These are phyloP conservation scores for Dendrobium nobile DNA, from an alignment of 106 monocot species.

Conservation along the genomic window DNA sequence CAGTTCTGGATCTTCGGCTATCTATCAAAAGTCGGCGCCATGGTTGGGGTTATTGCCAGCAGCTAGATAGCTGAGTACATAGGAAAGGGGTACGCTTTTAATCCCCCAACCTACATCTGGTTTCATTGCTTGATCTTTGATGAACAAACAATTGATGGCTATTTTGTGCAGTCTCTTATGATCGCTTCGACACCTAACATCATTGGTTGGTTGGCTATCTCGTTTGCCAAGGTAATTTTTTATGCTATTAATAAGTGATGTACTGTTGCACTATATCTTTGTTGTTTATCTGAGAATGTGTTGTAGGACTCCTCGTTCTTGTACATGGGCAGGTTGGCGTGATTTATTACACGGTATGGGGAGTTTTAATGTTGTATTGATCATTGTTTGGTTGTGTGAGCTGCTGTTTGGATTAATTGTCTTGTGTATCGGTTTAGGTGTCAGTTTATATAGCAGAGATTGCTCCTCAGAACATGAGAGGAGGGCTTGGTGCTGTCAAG, in stretches of 20 bases:
- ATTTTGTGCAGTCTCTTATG: constrained; percentile 63
- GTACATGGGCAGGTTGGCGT: constrained; percentile 92
- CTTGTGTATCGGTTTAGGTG: constrained; percentile 33
- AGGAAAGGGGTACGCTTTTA: constrained; percentile 63
- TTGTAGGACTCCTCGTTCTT: constrained; percentile 81
- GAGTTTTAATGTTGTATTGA: constrained; percentile 2
- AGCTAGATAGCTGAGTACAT: constrained; percentile 94
- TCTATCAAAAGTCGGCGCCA: constrained; percentile 88
- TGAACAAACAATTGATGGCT: neutral
- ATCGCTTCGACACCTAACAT: constrained; percentile 90
- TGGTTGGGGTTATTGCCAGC: constrained; percentile 92
- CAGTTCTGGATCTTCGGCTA: constrained; percentile 87
- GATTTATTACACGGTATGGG: constrained; percentile 59
- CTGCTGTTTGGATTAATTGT: neutral
- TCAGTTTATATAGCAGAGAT: constrained; percentile 97
- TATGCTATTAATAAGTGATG: neutral
- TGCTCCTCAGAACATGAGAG: constrained; percentile 92
- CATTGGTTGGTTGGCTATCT: constrained; percentile 86
- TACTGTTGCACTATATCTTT: neutral
- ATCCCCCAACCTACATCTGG: neutral
- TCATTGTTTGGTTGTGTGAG: neutral
- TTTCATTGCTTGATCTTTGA: neutral
- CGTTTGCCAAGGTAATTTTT: constrained; percentile 70
- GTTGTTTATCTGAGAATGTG: neutral
- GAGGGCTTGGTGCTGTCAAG: constrained; percentile 84